These are phyloP conservation scores for Chaetomium sp. DNA, from an alignment of 2,329 filamentous ascomycete genomes.

Conservation along the genomic window DNA sequence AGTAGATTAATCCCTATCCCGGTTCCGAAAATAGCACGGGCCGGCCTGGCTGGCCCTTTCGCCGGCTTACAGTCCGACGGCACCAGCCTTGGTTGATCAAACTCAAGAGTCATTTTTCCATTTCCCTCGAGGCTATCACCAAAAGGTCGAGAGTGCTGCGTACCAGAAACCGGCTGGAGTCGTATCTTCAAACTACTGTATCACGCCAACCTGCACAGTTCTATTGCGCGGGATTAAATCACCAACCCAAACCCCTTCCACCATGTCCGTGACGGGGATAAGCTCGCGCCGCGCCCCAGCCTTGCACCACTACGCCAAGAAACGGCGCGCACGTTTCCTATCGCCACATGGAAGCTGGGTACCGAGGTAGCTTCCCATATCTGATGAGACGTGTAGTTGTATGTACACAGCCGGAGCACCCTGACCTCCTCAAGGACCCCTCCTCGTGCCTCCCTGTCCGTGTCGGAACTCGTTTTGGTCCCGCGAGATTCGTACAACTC, in stretches of 20 bases:
- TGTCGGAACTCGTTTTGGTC: neutral
- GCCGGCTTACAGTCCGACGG: neutral
- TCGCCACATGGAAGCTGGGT: neutral
- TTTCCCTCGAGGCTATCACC: neutral
- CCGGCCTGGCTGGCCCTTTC: neutral
- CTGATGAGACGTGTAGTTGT: too few species aligned
- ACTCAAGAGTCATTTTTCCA: neutral
- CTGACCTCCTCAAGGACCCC: too few species aligned
- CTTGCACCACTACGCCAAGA: neutral
- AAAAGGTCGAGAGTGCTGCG: neutral
- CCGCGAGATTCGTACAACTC: neutral
- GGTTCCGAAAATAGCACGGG: slow-evolving; percentile 1
- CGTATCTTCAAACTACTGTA: too few species aligned
- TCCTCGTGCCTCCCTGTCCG: neutral
- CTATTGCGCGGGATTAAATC: neutral
- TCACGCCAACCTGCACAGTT: neutral
- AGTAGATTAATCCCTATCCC: neutral
- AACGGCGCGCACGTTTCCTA: neutral
- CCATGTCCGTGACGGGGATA: neutral
- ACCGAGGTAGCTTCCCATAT: neutral
- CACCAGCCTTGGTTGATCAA: neutral
- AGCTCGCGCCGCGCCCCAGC: neutral
- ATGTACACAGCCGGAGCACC: too few species aligned
- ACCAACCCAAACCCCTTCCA: neutral
- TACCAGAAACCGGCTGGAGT: too few species aligned